These are phyloP conservation scores for Schwanniomyces pseudopolymorphus DNA, from an alignment of 805 yeast genomes.

Conservation along the genomic window DNA sequence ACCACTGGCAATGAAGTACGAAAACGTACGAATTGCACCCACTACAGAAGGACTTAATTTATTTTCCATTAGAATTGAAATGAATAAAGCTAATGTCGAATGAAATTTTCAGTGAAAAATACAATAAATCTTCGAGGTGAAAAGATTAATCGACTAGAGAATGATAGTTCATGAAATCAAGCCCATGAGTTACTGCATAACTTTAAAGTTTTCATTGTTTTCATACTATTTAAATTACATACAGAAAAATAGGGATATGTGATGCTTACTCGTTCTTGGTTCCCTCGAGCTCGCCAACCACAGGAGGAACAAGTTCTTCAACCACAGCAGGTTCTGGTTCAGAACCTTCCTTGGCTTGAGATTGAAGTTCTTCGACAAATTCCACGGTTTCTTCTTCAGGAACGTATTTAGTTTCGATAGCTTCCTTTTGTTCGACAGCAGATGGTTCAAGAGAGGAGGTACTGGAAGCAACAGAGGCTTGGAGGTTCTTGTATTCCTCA, in stretches of 20 bases:
- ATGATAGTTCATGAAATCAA: too few relatives aligned
- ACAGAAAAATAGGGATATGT: background rate
- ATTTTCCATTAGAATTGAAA: background rate
- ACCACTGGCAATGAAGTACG: conserved; percentile 7
- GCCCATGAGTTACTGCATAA: too few relatives aligned
- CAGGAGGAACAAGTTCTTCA: conserved; percentile 10
- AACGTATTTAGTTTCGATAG: conserved; percentile 22
- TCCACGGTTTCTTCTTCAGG: conserved; percentile 8
- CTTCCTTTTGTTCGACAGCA: conserved; percentile 15
- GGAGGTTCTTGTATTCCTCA: conserved; percentile 19
- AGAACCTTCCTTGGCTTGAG: conserved; percentile 3
- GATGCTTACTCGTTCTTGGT: conserved; percentile 5
- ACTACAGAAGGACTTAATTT: background rate
- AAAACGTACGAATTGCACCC: conserved; percentile 3
- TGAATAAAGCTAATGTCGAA: too few relatives aligned
- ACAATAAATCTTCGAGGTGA: too few relatives aligned
- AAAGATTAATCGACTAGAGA: too few relatives aligned
- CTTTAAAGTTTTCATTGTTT: background rate
- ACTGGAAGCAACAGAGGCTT: conserved; percentile 5
- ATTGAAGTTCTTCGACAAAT: conserved; percentile 5
- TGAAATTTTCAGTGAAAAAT: too few relatives aligned
- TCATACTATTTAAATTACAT: background rate
- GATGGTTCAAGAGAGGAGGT: background rate
- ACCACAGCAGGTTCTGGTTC: conserved; percentile 5
- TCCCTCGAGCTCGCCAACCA: conserved; percentile 12